These are phyloP conservation scores for Periconia sp. DNA, from an alignment of 2,329 filamentous ascomycete species.

Conservation along the genomic window DNA sequence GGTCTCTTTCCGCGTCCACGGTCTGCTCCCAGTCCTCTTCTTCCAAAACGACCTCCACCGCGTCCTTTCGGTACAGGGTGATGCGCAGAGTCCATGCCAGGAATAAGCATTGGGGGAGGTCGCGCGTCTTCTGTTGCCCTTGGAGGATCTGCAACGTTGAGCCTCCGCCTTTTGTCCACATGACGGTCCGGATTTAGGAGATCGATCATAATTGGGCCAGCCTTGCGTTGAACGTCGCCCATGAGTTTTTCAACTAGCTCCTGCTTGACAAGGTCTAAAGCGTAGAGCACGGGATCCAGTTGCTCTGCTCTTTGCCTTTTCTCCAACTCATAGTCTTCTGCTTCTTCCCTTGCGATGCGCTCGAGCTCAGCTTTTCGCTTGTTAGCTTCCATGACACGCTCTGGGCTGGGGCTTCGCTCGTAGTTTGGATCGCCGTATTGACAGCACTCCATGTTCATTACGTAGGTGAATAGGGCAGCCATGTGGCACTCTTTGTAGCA, in stretches of 20 bases:
- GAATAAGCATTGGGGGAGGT: slow-evolving; percentile 56
- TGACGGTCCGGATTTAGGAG: slow-evolving; percentile 84
- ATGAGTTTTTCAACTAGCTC: slow-evolving; percentile 87
- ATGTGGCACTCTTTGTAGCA: slow-evolving; percentile 80
- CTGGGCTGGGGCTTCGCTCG: slow-evolving; percentile 56
- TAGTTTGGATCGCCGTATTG: slow-evolving; percentile 67
- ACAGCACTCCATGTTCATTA: slow-evolving; percentile 86
- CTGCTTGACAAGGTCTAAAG: slow-evolving; percentile 73
- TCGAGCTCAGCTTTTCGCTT: slow-evolving; percentile 67
- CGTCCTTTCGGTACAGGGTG: slow-evolving; percentile 64
- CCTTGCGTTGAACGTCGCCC: slow-evolving; percentile 84
- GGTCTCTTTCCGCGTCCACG: slow-evolving; percentile 44
- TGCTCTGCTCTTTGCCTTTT: slow-evolving; percentile 84
- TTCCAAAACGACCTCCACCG: slow-evolving; percentile 36
- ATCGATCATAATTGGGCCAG: slow-evolving; percentile 75
- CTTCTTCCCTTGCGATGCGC: slow-evolving; percentile 70
- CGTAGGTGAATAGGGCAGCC: slow-evolving; percentile 86
- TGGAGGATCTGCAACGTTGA: slow-evolving; percentile 72
- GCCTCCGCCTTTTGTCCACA: slow-evolving; percentile 72
- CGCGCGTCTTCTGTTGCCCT: slow-evolving; percentile 60
- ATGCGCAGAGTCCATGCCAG: slow-evolving; percentile 62
- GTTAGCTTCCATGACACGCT: slow-evolving; percentile 50
- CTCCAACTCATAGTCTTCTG: slow-evolving; percentile 83
- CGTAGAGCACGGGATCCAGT: slow-evolving; percentile 86
- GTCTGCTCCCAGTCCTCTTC: slow-evolving; percentile 48